Percentiles rank a stretch among this genome's conserved stretches.
phyloP scores from a whole-genome alignment of 2,329 filamentous ascomycete species.

The Emericellopsis cladophorae region DNA sequence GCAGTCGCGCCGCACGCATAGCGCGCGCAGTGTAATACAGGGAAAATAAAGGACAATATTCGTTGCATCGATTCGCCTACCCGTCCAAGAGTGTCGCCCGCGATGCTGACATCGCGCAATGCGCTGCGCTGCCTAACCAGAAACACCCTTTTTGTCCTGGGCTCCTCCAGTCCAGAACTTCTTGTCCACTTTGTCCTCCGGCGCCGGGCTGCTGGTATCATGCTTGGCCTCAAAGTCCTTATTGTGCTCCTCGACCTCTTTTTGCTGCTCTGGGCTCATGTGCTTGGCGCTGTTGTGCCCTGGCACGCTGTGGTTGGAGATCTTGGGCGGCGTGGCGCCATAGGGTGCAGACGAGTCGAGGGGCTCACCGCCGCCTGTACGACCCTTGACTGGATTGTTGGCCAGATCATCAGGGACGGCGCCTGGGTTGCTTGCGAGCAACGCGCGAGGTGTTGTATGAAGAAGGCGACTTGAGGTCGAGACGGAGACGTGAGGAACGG shows the following conservation, averaged over 20 bases:
- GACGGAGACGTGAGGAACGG: too few species aligned
- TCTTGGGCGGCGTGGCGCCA: conserved; percentile 34
- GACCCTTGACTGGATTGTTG: conserved; percentile 16
- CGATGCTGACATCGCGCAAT: too few species aligned
- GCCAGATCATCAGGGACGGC: conserved; percentile 14
- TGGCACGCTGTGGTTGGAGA: conserved; percentile 32
- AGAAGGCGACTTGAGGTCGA: not conserved
- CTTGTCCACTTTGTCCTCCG: conserved; percentile 38
- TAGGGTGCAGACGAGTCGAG: conserved; percentile 18
- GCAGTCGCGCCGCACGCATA: too few species aligned
- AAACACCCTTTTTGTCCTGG: not conserved
- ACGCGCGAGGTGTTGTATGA: not conserved
- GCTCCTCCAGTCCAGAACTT: conserved; percentile 31
- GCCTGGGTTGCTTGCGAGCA: not conserved
- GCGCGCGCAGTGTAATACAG: too few species aligned
- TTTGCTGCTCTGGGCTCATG: conserved; percentile 36
- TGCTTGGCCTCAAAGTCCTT: conserved; percentile 41
- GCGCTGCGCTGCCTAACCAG: too few species aligned
- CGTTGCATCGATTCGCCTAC: too few species aligned
- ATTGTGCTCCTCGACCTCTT: conserved; percentile 47
- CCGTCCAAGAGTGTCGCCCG: too few species aligned
- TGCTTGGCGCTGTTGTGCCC: conserved; percentile 14
- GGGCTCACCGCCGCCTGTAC: conserved; percentile 23
- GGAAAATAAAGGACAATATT: too few species aligned
- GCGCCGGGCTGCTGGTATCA: conserved; percentile 27